Conservation (phyloP, 495 filamentous ascomycete species). For the Cairneyella variabilis region DNA sequence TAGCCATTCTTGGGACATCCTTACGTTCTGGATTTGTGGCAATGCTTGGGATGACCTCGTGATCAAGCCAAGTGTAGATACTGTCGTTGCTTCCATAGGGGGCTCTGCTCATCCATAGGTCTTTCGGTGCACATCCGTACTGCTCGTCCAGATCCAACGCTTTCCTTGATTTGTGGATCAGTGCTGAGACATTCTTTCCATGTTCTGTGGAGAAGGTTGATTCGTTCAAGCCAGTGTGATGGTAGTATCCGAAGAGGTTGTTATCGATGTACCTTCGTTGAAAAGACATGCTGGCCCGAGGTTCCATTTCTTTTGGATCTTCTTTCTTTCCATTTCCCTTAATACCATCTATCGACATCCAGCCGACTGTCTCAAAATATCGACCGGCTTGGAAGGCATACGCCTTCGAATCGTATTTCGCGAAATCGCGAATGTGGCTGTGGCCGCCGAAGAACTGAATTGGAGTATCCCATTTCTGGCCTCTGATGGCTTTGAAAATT, state of each 20-base stretch:
- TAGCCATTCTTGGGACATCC: slow-evolving; percentile 56
- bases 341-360: slow-evolving; percentile 80
- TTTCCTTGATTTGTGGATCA: slow-evolving; percentile 66
- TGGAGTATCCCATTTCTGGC: slow-evolving; percentile 71
- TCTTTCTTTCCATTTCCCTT: slow-evolving; percentile 29
- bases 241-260: slow-evolving; percentile 78
- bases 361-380: slow-evolving; percentile 98
- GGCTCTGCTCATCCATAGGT: slow-evolving; percentile 74
- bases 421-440: slow-evolving; percentile 83
- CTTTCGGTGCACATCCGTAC: slow-evolving; percentile 78
- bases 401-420: slow-evolving; percentile 73
- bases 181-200: slow-evolving; percentile 67
- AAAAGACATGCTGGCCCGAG: slow-evolving; percentile 48
- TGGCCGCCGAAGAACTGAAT: slow-evolving; percentile 96
- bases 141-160: slow-evolving; percentile 66
- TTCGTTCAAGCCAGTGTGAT: slow-evolving; percentile 71
- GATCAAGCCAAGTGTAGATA: slow-evolving; percentile 78
- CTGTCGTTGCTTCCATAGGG: slow-evolving; percentile 66
- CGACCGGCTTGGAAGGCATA: slow-evolving; percentile 85
- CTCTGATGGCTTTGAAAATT: slow-evolving; percentile 75
- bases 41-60: slow-evolving; percentile 63
- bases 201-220: slow-evolving; percentile 73
- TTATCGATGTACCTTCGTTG: slow-evolving; percentile 89
- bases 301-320: slow-evolving; percentile 14
- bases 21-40: slow-evolving; percentile 39